phyloP scores from a whole-genome alignment of 2,329 filamentous ascomycete species.

The Fusarium aywerte region DNA sequence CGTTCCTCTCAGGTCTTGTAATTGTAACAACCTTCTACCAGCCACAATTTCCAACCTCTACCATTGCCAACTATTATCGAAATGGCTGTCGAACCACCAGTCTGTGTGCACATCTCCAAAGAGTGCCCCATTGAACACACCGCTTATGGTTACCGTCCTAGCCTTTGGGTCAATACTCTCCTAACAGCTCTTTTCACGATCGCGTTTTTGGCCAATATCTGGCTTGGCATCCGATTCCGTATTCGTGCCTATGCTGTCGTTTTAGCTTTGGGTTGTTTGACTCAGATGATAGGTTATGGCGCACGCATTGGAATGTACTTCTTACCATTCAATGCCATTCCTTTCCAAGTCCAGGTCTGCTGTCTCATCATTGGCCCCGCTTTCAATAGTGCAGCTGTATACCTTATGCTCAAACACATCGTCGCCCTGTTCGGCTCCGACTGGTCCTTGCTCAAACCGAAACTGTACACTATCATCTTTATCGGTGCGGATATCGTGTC shows the following conservation, averaged over 20 bases:
- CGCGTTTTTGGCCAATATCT: background rate
- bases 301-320: slow-evolving; percentile 17
- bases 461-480: slow-evolving; percentile 19
- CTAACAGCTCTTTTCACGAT: background rate
- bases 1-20: accelerated
- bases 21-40: too few relatives aligned
- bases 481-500: slow-evolving; percentile 11
- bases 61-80: accelerated
- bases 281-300: background rate
- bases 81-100: background rate
- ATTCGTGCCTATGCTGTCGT: slow-evolving; percentile 15
- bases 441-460: slow-evolving; percentile 14
- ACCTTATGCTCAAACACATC: slow-evolving; percentile 16
- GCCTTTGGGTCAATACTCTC: slow-evolving; percentile 3
- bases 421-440: slow-evolving; percentile 6
- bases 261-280: background rate
- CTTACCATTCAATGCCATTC: background rate
- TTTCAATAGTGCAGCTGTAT: slow-evolving; percentile 20
- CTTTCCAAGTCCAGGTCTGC: slow-evolving; percentile 12
- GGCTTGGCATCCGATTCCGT: slow-evolving; percentile 3
- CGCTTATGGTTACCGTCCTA: background rate
- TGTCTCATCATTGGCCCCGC: slow-evolving; percentile 18
- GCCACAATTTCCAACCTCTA: background rate
- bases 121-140: slow-evolving; percentile 7
- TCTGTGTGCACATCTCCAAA: background rate